Base-by-base conservation (phyloP, 495 filamentous ascomycete genomes). In the Tuber brumale region DNA sequence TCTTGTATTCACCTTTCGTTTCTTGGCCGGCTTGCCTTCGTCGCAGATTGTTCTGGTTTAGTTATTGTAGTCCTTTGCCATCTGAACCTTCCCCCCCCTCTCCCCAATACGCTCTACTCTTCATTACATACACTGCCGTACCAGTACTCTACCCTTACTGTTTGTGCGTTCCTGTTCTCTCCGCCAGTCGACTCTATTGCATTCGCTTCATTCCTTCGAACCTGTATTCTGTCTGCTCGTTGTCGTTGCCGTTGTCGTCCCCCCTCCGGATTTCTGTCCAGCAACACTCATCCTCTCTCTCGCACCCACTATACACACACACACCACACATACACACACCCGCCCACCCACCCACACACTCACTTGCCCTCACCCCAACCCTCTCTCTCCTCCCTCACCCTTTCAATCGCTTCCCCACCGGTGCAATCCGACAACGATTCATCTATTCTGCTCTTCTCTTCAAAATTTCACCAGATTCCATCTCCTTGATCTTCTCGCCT, bases 301-400 rank as follows among this genome's bases (percentile, higher is more conserved):
- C 37, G 37, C 57, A 66, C 57, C 12, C 57, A 35, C 57, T 35
- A 35, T 27, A 61, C 14, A 66, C 57, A 66, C 51, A 61, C 12
- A 51, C 46, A 2, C 7, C 46, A n/a, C 46, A 51, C n/a, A 61
- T 80, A 82, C 81, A 83, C 81, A 80, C 80, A 82, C 80, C 80
- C 81, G 82, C 77, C 74, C 77, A 75, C 78, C 77, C 82, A 57
- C 79, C 80, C 78, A 71, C 83, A 79, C 77, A 72, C 75, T 78
- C 82, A 71, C 82, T 79, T 82, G 83, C 81, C 84, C 82, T 46
- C 79, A 71, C 82, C 74, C 76, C 39, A 66, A 44, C 79, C 44
- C 69, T 48, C 77, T 46, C 72, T 42, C 74, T 42, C 61, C 43
- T n/a, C 44, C 69, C 77, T 41, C 69, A 42, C 69, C 41, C 48